Percentiles rank a stretch among this genome's conserved stretches.
phyloP scores from a whole-genome alignment of 2,329 filamentous ascomycete species.

The Celoporthe dispersa region DNA sequence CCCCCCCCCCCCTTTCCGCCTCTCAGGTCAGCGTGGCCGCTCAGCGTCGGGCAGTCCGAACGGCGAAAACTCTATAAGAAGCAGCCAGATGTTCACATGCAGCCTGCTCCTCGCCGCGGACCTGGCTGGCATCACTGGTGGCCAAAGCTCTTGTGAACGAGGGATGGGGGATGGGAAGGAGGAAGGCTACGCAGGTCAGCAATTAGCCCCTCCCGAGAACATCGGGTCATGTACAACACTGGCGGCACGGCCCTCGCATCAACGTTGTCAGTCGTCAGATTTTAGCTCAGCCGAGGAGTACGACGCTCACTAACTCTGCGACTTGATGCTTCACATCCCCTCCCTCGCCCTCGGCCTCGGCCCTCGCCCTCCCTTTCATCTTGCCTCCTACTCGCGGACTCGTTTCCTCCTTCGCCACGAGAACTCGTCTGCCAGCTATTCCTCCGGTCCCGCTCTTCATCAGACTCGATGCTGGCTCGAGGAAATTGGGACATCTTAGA shows the following conservation, averaged over 20 bases:
- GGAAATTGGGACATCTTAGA: background rate
- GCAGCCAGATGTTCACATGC: background rate
- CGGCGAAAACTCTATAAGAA: background rate
- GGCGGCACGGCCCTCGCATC: conserved; percentile 24
- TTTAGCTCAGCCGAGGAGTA: conserved; percentile 19
- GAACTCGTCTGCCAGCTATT: conserved; percentile 14
- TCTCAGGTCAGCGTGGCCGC: conserved; percentile 13
- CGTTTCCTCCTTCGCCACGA: background rate
- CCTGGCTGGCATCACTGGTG: background rate
- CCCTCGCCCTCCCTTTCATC: too few relatives aligned
- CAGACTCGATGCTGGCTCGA: background rate
- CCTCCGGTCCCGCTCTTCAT: conserved; percentile 12
- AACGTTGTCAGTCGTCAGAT: conserved; percentile 20
- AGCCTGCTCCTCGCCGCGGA: too few relatives aligned
- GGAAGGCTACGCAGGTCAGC: background rate
- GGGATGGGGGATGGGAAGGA: background rate
- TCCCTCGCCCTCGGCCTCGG: too few relatives aligned
- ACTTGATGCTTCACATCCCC: background rate
- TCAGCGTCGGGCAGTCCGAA: background rate
- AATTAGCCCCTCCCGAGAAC: conserved; percentile 5
- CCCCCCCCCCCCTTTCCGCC: conserved; percentile 15
- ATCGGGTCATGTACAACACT: conserved; percentile 13
- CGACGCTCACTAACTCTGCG: background rate
- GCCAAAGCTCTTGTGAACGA: conserved; percentile 1
- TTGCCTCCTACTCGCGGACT: too few relatives aligned